Base-by-base conservation (phyloP, 306 rosid genomes). In the Amphicarpaea edgeworthii region DNA sequence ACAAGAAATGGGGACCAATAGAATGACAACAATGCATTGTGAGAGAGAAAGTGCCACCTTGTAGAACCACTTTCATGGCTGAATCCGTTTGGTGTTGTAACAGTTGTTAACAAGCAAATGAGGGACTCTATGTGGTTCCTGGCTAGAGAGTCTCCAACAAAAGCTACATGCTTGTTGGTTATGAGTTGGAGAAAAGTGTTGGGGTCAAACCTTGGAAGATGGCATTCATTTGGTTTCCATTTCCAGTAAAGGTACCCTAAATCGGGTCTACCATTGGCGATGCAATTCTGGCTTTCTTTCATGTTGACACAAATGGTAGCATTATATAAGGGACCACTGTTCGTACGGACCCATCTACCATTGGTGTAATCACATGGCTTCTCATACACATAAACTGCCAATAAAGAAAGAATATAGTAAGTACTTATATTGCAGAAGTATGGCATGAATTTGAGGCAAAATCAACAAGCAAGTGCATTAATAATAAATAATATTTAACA, bases 1-100 rank as follows among this genome's bases (percentile, higher is more conserved):
- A 92, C 97, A 4, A 92, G 79, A 84, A 92, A 92, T 1, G 96
- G 93, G 4, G 97, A 92, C 97, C 96, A 90, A 46, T 88, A 88
- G 1, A 92, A 79, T 1, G 97, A 90, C 4, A 92, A 12, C 6
- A 10, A 83, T 12, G 86, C 80, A 70, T 85, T 88, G 45, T 88
- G 88, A 50, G 91, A 79, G 38, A 79, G 76, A 38, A 92, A 82
- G 23, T 58, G 15, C 93, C 96, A 92, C 5, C 75, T 15, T 9
- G 88, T 79, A 32, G 83, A 90, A 12, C 87, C n/a, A n/a, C n/a
- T 83, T 12, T 70, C 12, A 8, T 30, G 61, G 74, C 71, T 74
- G 14, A 87, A 73, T 68, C 82, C 89, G 9, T 79, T 40, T 2
- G 93, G 97, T 2, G 37, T 51, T 15, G 91, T 84, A 9, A 57